Conservation (phyloP, 1,284 basidiomycete species). For the Irpex sp. region DNA sequence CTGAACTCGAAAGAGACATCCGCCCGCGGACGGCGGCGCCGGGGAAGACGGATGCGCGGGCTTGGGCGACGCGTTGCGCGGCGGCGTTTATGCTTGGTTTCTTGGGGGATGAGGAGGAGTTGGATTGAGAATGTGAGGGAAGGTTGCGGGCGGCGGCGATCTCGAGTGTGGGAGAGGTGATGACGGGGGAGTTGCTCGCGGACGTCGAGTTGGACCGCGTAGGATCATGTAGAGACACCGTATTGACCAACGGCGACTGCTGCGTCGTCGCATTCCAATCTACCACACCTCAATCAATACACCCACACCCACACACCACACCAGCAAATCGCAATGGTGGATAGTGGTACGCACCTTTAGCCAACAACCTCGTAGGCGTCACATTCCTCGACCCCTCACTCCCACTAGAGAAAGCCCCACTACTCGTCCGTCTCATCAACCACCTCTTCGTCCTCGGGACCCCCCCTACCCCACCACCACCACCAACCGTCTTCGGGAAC, state of each 20-base stretch:
- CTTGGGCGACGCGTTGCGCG: conserved; percentile 20
- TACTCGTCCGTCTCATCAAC: conserved; percentile 72
- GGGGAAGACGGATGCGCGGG: conserved; percentile 13
- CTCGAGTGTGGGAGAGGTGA: conserved; percentile 25
- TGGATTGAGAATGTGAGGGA: too few species aligned
- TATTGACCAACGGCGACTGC: conserved; percentile 43
- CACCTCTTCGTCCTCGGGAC: conserved; percentile 39
- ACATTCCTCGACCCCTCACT: conserved; percentile 57
- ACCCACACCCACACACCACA: conserved; percentile 18
- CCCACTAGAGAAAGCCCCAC: conserved; percentile 71
- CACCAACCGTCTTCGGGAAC: conserved; percentile 15
- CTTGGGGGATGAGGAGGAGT: conserved; percentile 9
- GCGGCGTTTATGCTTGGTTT: conserved; percentile 6
- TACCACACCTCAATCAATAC: not conserved
- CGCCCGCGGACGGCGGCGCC: conserved; percentile 16
- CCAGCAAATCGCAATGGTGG: not conserved
- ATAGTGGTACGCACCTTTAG: conserved; percentile 35
- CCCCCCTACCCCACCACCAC: not conserved
- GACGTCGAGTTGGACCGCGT: conserved; percentile 46
- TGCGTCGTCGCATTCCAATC: conserved; percentile 28
- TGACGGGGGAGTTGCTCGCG: conserved; percentile 32
- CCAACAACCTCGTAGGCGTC: conserved; percentile 58
- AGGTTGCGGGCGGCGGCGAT: conserved; percentile 18
- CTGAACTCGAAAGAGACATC: conserved; percentile 21
- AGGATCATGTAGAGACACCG: conserved; percentile 28